Percentiles rank a stretch among this genome's conserved stretches.
These are phyloP conservation scores for Fusarium albosuccineum DNA, from an alignment of 2,329 filamentous ascomycete species.

Conservation along the genomic window DNA sequence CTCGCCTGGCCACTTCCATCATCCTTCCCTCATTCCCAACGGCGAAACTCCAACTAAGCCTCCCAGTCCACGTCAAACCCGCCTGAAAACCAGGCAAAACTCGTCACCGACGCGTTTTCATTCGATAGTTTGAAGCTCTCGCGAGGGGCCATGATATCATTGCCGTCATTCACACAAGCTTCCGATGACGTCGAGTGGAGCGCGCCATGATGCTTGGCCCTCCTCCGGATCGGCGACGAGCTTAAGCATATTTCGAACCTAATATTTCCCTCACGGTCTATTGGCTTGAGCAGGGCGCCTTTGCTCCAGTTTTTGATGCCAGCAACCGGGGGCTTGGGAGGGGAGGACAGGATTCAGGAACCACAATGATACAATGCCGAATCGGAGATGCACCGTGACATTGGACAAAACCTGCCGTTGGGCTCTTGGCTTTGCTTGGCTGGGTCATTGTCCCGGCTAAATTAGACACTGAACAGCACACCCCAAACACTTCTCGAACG, in stretches of 20 bases:
- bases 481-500: neutral
- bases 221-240: constrained; percentile 14
- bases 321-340: neutral
- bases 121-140: constrained; percentile 7
- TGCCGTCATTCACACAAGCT: constrained; percentile 31
- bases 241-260: constrained; percentile 39
- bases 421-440: neutral
- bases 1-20: constrained; percentile 2
- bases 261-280: constrained; percentile 10
- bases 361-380: constrained; percentile 6
- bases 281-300: neutral
- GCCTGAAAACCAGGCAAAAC: neutral
- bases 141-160: neutral
- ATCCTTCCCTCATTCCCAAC: constrained; percentile 4
- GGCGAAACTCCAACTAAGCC: constrained; percentile 1
- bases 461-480: constrained; percentile 12
- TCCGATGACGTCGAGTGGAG: constrained; percentile 34
- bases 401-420: constrained; percentile 14
- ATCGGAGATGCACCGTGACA: constrained; percentile 12
- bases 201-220: constrained; percentile 11
- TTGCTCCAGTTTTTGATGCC: constrained; percentile 16
- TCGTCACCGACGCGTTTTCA: constrained; percentile 9
- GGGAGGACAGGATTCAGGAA: constrained; percentile 4
- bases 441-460: constrained; percentile 12
- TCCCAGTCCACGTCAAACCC: neutral